These are phyloP conservation scores for Mycena maculata DNA, from an alignment of 768 basidiomycete genomes.

Conservation along the genomic window DNA sequence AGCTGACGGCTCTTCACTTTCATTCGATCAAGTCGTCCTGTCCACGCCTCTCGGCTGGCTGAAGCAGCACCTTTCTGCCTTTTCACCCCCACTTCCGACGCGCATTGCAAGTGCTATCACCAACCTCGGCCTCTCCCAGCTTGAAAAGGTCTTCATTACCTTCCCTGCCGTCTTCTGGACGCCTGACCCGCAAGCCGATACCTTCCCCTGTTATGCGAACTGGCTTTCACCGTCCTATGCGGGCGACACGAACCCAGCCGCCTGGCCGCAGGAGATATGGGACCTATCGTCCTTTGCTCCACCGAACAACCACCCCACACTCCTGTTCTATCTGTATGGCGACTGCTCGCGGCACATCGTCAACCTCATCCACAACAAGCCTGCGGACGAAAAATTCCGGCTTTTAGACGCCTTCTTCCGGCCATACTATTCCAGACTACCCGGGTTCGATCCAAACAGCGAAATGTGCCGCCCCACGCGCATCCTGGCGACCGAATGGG, in stretches of 20 bases:
- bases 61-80: conserved; percentile 30
- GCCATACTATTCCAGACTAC: conserved; percentile 36
- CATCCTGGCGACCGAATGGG: conserved; percentile 37
- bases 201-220: conserved; percentile 34
- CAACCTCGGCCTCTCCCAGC: conserved; percentile 36
- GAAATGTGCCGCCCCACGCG: conserved; percentile 25
- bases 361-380: conserved; percentile 28
- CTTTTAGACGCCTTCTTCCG: conserved; percentile 33
- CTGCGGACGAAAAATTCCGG: conserved; percentile 31
- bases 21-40: conserved; percentile 34
- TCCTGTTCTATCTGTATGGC: conserved; percentile 36
- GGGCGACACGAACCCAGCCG: conserved; percentile 33
- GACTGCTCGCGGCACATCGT: conserved; percentile 37
- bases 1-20: conserved; percentile 29
- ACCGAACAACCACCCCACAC: conserved; percentile 37
- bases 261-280: conserved; percentile 38
- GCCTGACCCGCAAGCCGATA: conserved; percentile 26
- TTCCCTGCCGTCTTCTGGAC: conserved; percentile 36
- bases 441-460: conserved; percentile 25
- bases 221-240: conserved; percentile 35
- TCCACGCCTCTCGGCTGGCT: conserved; percentile 37
- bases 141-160: conserved; percentile 39
- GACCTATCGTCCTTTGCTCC: conserved; percentile 35
- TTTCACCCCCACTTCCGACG: conserved; percentile 28
- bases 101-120: conserved; percentile 31